Evolutionary conservation across 805 yeast genomes (phyloP), one percentile per base, ranked within the genome.

Genomic region (Candida pini): DNA sequence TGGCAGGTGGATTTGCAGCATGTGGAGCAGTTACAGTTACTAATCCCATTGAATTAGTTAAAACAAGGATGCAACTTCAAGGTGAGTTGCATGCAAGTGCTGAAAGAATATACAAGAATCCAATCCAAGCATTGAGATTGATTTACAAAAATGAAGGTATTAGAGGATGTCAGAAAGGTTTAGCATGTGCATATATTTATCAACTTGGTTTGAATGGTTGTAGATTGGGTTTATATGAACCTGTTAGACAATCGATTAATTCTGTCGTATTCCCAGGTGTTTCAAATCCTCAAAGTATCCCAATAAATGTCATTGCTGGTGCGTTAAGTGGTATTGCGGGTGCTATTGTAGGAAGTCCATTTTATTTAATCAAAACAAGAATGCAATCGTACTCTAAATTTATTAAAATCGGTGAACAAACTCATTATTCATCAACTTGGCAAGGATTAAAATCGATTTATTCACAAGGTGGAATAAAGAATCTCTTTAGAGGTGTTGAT

Each of bases 11-110:
- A 7, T 39, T 83, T 12, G 98, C 98, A 3, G 97, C 97, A 3
- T 89, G 97, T 66, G 92, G 95, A 35, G 97, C 98, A 0, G 98
- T 92, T 29, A 90, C 97, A 0, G 80, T 90, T 55, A 89, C 97
- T 4, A 92, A 92, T 56, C 98, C 98, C 5, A 81, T 92, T 43
- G 98, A 92, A 60, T 68, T 92, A 42, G 87, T 90, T 48, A 92
- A 92, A 64, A 92, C 95, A 7, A 69, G 97, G 63, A 84, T 90
- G 95, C 98, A 92, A 60, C 67, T 92, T 30, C 97, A 92, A 60
- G 98, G 98, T 40, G 97, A 92, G 62, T 68, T 90, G 33, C 64
- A 75, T 9, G 68, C 80, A 10, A 57, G 68, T 21, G 68, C 63
- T 5, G 63, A 70, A 26, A 66, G 53, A 36, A 47, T 71, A 16